These are phyloP conservation scores for Globisporangium camurandrum DNA, from an alignment of 352 stramenopile species.

Conservation along the genomic window DNA sequence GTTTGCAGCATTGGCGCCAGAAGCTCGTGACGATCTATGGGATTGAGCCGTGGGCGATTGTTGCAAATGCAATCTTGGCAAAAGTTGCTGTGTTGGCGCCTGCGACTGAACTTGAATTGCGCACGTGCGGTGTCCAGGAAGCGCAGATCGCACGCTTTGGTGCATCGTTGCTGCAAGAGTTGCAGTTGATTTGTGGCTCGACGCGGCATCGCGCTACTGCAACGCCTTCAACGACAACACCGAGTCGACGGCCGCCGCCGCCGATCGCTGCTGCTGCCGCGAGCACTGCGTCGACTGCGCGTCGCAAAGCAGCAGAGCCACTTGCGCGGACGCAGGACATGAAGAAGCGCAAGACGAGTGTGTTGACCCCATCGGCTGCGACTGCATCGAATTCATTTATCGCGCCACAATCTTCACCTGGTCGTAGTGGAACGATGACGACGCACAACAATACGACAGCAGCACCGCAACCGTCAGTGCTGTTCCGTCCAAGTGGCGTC, in stretches of 20 bases:
- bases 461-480: constrained; percentile 18
- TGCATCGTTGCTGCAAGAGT: constrained; percentile 50
- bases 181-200: constrained; percentile 22
- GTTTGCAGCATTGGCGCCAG: constrained; percentile 70
- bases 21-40: constrained; percentile 72
- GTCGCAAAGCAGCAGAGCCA: constrained; percentile 1
- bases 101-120: constrained; percentile 44
- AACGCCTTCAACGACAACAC: no score
- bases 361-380: neutral
- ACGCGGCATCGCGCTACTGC: no score
- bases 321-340: constrained; percentile 4
- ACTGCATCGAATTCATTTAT: no score
- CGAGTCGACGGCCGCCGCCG: no score
- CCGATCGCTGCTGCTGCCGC: no score
- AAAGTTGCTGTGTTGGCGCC: constrained; percentile 61
- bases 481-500: constrained; percentile 28
- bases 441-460: neutral
- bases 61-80: constrained; percentile 64
- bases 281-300: constrained; percentile 2
- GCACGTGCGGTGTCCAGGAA: constrained; percentile 35
- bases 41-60: constrained; percentile 60
- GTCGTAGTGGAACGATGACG: no score
- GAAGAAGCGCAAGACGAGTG: constrained; percentile 13
- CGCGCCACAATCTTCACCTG: no score
- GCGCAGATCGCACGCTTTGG: constrained; percentile 50